Percentiles rank a stretch among this genome's conserved stretches.
Conservation (phyloP, 208 protist species). For the Eutreptiella sp. region DNA sequence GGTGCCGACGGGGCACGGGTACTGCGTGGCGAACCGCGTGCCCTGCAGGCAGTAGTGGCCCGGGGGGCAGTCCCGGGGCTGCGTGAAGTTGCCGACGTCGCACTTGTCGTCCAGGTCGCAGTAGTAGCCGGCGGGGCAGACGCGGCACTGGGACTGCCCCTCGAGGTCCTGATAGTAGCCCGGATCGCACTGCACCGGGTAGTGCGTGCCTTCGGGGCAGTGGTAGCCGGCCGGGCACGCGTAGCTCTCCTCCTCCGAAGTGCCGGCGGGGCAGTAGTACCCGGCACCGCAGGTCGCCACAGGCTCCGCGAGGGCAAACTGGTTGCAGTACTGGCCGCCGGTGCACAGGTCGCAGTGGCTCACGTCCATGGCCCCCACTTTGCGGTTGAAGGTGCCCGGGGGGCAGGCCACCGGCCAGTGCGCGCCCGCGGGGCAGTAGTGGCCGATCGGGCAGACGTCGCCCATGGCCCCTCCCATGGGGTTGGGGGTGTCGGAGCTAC, state of each 20-base stretch:
- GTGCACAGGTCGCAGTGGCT: conserved; percentile 30
- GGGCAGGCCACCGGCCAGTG: conserved; percentile 19
- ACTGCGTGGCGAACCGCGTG: conserved; percentile 20
- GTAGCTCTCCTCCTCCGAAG: conserved; percentile 17
- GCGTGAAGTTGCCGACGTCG: conserved; percentile 12
- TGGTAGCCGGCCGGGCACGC: conserved; percentile 37
- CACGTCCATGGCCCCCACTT: not conserved
- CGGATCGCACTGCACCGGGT: conserved; percentile 5
- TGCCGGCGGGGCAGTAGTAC: conserved; percentile 41
- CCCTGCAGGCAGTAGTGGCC: conserved; percentile 39
- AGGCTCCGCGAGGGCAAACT: conserved; percentile 15
- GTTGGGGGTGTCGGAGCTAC: conserved; percentile 10
- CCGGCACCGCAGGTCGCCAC: conserved; percentile 31
- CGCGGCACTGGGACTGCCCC: conserved; percentile 20
- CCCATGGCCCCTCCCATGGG: not conserved
- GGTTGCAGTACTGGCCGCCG: conserved; percentile 25
- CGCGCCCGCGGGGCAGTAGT: conserved; percentile 26
- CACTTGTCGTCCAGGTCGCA: conserved; percentile 25
- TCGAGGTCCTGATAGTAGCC: conserved; percentile 26
- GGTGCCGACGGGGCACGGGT: conserved; percentile 33
- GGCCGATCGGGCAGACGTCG: conserved; percentile 12
- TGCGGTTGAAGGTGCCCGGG: conserved; percentile 21
- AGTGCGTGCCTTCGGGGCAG: conserved; percentile 29
- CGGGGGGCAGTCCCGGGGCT: conserved; percentile 10
- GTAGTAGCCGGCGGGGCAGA: conserved; percentile 25